Percentiles rank a stretch among this genome's conserved stretches.
Evolutionary conservation across 2,329 filamentous ascomycete species (phyloP).

Genomic region (Fusarium abutilonis): DNA sequence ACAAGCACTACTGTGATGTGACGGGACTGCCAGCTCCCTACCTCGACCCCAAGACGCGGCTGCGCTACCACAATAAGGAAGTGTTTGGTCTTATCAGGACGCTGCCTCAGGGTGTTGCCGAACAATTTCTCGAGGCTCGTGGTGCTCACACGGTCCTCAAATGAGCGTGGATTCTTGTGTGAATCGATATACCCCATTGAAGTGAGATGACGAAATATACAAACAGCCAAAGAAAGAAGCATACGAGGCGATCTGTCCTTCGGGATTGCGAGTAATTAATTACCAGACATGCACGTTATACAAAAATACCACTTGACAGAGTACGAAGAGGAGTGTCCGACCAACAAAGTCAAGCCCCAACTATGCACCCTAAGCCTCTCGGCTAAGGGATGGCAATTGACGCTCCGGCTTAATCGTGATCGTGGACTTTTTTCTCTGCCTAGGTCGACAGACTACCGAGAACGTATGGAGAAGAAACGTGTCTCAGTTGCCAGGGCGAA

Average conservation of each 20-base stretch:
- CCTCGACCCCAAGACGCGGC: constrained; percentile 90
- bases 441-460: constrained; percentile 81
- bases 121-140: constrained; percentile 88
- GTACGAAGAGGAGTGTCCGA: constrained; percentile 67
- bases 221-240: neutral
- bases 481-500: constrained; percentile 70
- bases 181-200: constrained; percentile 6
- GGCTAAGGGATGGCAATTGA: constrained; percentile 81
- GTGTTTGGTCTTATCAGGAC: constrained; percentile 85
- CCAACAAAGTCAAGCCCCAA: constrained; percentile 95
- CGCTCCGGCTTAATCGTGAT: constrained; percentile 99
- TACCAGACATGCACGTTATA: constrained; percentile 14
- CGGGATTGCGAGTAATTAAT: constrained; percentile 3
- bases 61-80: constrained; percentile 93
- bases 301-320: constrained; percentile 16
- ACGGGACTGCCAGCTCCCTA: constrained; percentile 93
- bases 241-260: neutral
- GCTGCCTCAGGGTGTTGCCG: constrained; percentile 82
- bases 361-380: constrained; percentile 87
- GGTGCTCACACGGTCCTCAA: constrained; percentile 95
- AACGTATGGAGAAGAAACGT: constrained; percentile 68
- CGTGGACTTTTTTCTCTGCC: constrained; percentile 77
- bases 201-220: constrained; percentile 11
- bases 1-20: constrained; percentile 93
- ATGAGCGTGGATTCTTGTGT: constrained; percentile 55